phyloP scores from a whole-genome alignment of 2,329 filamentous ascomycete species.

The Cordyceps javanica region DNA sequence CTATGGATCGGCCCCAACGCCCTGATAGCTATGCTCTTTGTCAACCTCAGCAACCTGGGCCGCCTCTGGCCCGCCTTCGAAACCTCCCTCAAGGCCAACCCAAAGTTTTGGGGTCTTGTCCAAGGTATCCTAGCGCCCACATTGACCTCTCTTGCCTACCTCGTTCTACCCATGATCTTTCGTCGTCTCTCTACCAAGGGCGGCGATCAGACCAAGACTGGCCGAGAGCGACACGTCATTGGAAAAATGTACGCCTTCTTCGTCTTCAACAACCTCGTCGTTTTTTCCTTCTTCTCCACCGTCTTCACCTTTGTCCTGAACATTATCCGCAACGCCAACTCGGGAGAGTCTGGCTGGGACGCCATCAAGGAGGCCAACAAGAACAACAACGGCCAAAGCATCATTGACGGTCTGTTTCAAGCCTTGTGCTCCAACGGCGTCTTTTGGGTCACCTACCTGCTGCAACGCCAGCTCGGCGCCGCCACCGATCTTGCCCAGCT shows the following conservation, averaged over 20 bases:
- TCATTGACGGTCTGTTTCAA: slow-evolving; percentile 60
- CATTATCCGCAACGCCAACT: slow-evolving; percentile 51
- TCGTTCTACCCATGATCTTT: slow-evolving; percentile 85
- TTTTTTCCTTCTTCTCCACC: slow-evolving; percentile 88
- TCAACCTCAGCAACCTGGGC: slow-evolving; percentile 77
- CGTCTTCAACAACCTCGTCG: slow-evolving; percentile 90
- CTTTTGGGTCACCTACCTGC: slow-evolving; percentile 90
- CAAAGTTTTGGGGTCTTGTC: slow-evolving; percentile 72
- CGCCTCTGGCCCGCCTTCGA: slow-evolving; percentile 74
- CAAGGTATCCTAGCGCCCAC: slow-evolving; percentile 90
- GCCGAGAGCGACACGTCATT: slow-evolving; percentile 84
- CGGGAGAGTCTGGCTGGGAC: slow-evolving; percentile 57
- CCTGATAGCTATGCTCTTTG: slow-evolving; percentile 87
- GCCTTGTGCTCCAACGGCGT: slow-evolving; percentile 75
- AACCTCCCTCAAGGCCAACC: slow-evolving; percentile 53
- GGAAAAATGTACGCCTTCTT: slow-evolving; percentile 93
- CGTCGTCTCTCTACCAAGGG: slow-evolving; percentile 75
- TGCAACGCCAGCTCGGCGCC: slow-evolving; percentile 89
- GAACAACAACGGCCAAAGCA: slow-evolving; percentile 32
- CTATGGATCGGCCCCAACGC: slow-evolving; percentile 91
- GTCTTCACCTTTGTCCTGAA: slow-evolving; percentile 66
- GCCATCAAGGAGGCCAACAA: slow-evolving; percentile 51
- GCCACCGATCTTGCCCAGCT: slow-evolving; percentile 91
- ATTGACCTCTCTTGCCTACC: slow-evolving; percentile 79
- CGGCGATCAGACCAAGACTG: slow-evolving; percentile 87